Conservation (phyloP, 495 filamentous ascomycete genomes). For the Daldinia vernicosa region DNA sequence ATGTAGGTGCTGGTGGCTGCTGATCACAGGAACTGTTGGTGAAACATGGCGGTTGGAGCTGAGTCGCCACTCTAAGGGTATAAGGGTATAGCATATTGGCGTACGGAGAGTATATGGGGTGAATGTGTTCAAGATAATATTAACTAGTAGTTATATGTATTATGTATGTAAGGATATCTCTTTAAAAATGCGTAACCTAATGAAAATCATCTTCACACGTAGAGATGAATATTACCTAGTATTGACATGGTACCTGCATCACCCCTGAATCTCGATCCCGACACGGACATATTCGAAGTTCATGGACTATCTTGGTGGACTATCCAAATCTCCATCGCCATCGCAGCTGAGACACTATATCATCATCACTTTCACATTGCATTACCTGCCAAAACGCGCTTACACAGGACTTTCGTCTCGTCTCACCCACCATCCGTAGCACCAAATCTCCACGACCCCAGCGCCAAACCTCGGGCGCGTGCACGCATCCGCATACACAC, state of each 20-base stretch:
- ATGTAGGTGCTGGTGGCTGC: neutral
- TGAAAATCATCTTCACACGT: neutral
- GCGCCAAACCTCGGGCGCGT: neutral
- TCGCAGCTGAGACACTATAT: neutral
- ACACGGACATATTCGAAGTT: neutral
- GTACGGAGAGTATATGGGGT: conserved; percentile 4
- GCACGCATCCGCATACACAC: neutral
- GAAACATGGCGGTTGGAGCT: neutral
- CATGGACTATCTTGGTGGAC: neutral
- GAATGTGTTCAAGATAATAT: conserved; percentile 15
- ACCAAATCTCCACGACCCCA: neutral
- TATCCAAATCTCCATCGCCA: neutral
- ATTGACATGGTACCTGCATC: neutral
- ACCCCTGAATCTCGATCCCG: neutral
- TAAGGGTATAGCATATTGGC: neutral
- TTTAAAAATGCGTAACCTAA: neutral
- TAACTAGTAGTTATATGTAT: too few species aligned
- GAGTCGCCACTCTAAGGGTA: neutral
- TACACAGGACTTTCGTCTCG: neutral
- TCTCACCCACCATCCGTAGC: neutral
- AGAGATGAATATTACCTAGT: neutral
- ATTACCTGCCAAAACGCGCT: neutral
- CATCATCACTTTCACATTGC: neutral
- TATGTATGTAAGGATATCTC: neutral
- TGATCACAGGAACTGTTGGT: neutral